Conservation (phyloP, 768 basidiomycete species). For the Trametes sanguinea region DNA sequence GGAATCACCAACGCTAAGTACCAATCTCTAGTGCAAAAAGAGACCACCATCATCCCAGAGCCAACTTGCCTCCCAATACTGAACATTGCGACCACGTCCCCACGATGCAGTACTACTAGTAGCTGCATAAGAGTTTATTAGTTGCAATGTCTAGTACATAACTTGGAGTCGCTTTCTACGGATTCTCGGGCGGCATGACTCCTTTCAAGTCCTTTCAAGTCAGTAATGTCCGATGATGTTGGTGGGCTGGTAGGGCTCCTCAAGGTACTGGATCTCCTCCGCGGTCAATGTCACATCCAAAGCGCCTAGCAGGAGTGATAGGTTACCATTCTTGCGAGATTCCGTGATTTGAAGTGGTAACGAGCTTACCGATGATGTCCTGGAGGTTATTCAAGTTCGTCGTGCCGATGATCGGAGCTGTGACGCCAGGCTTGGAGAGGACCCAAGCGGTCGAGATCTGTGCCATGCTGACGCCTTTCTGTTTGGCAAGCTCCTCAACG, state of each 20-base stretch:
- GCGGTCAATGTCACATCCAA: slow-evolving; percentile 19
- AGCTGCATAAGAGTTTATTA: no score
- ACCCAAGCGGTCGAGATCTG: slow-evolving; percentile 38
- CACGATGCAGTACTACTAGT: no score
- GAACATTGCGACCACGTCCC: no score
- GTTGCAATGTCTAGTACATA: no score
- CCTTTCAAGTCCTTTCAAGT: no score
- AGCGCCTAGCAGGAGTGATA: no score
- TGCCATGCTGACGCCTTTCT: slow-evolving; percentile 43
- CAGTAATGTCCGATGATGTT: not conserved
- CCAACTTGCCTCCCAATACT: no score
- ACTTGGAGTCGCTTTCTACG: no score
- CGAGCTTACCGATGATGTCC: slow-evolving; percentile 37
- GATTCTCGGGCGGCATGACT: no score
- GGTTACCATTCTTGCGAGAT: not conserved
- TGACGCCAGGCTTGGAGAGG: slow-evolving; percentile 29
- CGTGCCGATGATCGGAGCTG: slow-evolving; percentile 47
- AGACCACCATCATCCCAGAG: no score
- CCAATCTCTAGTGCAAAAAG: no score
- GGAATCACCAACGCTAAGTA: no score
- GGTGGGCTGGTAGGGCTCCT: slow-evolving; percentile 47
- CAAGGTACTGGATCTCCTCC: slow-evolving; percentile 59
- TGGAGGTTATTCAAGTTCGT: slow-evolving; percentile 35
- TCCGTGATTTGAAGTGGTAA: not conserved
- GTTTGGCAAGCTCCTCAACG: slow-evolving; percentile 42